phyloP scores from a whole-genome alignment of 2,329 filamentous ascomycete species.

The Penicillium sumatraense region DNA sequence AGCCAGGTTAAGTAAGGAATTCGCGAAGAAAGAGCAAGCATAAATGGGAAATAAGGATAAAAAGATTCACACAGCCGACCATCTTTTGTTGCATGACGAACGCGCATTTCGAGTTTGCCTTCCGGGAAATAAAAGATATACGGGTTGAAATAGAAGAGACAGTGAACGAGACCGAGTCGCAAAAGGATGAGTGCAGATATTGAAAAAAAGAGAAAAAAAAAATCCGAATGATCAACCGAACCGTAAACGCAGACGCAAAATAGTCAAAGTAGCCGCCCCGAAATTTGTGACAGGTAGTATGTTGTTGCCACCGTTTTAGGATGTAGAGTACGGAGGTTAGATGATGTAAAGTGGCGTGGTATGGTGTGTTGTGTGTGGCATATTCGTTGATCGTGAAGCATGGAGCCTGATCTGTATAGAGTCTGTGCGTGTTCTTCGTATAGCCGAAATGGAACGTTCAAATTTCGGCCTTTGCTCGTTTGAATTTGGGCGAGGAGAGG shows the following conservation, averaged over 20 bases:
- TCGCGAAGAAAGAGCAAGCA: neutral
- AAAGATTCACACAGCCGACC: slow-evolving; percentile 28
- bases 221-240: slow-evolving; percentile 6
- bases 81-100: slow-evolving; percentile 23
- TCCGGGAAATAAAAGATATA: slow-evolving; percentile 22
- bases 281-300: slow-evolving; percentile 21
- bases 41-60: slow-evolving; percentile 4
- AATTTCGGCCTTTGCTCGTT: neutral
- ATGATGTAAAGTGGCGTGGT: slow-evolving; percentile 1
- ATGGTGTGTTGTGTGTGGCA: neutral
- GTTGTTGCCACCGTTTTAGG: slow-evolving; percentile 3
- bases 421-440: neutral
- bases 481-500: neutral
- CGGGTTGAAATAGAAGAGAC: slow-evolving; percentile 3
- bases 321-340: slow-evolving; percentile 1
- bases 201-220: slow-evolving; percentile 8
- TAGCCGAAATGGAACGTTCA: neutral
- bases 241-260: slow-evolving; percentile 5
- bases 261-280: slow-evolving; percentile 34
- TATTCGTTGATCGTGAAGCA: slow-evolving; percentile 5
- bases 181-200: slow-evolving; percentile 6
- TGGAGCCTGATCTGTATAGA: neutral
- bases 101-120: slow-evolving; percentile 22
- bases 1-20: neutral
- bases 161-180: neutral